phyloP scores from a whole-genome alignment of 192 early-diverging fungal genomes.

The Piromyces sp. region DNA sequence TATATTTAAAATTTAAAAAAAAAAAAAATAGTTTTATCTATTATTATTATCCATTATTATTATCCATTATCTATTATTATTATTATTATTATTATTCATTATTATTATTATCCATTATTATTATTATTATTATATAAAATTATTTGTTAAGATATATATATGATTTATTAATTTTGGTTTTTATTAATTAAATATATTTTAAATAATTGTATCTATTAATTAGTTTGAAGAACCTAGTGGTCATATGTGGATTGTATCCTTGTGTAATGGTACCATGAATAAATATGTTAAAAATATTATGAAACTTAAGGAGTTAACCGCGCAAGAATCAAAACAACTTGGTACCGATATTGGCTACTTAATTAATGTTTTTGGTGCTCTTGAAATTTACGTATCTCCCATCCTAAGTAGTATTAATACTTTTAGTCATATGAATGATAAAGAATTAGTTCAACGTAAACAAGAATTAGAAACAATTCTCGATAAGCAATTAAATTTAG shows the following conservation, averaged over 20 bases:
- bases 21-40: too few species aligned
- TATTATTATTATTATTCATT: too few species aligned
- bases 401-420: neutral
- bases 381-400: neutral
- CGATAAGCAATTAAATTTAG: neutral
- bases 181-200: too few species aligned
- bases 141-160: too few species aligned
- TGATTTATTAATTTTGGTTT: too few species aligned
- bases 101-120: too few species aligned
- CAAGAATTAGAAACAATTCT: neutral
- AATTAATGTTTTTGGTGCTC: constrained; percentile 30
- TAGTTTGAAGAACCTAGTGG: constrained; percentile 6
- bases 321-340: constrained; percentile 32
- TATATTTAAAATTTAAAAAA: too few species aligned
- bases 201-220: too few species aligned
- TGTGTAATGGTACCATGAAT: constrained; percentile 40
- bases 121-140: too few species aligned
- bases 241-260: constrained; percentile 50
- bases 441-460: neutral
- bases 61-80: too few species aligned
- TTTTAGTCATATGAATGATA: neutral
- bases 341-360: constrained; percentile 46
- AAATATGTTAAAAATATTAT: constrained; percentile 15
- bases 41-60: too few species aligned
- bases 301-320: constrained; percentile 17